Evolutionary conservation across 768 basidiomycete species (phyloP), one percentile per base, ranked within the genome.

Genomic region (Auricularia cornea): DNA sequence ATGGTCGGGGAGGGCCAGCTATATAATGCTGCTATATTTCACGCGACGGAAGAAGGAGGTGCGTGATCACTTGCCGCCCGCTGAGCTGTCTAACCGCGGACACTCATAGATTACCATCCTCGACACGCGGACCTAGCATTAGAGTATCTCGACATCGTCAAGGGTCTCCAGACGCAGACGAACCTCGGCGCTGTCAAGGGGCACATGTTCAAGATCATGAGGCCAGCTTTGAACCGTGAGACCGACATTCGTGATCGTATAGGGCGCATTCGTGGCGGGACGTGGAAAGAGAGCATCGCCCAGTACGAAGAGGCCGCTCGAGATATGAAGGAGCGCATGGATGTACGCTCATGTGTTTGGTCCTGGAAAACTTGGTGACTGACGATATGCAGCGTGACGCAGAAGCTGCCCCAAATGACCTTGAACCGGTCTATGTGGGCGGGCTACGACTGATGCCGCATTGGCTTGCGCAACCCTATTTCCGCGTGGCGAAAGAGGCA

Each of bases 1-100:
- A 97, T 98, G 94, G 88, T 86, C 51, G 97, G 95, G 1, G 97
- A 97, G 76, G 95, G 92, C 0, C 88, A 95, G 66, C 78, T 99
- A 0, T 97, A 97, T 72, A 98, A 99, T 70, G 89, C 92, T 0
- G 86, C 93, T 0, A 71, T 98, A 14, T 98, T 92, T 44, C 31
- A 12, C 18, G 35, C 52, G 18, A 57, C 61, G 28, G 52, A 18
- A 48, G 40, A 33, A 11, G 18, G 44, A 40, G 40, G 40, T 56
- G 23, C 54, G 54, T 29, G 6, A 31, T 57, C 26, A 73, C 63
- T 72, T 70, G n/a, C 71, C 76, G 0, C 72, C 79, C 41, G 70
- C 6, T 63, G 70, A 2, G 73, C 79, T n/a, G 69, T 75, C 52
- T 78, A 3, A 73, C 76, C 1, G 71, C 35, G 35, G 8, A 8